phyloP scores from a whole-genome alignment of 2,329 filamentous ascomycete genomes.

The Aspergillus sp. region DNA sequence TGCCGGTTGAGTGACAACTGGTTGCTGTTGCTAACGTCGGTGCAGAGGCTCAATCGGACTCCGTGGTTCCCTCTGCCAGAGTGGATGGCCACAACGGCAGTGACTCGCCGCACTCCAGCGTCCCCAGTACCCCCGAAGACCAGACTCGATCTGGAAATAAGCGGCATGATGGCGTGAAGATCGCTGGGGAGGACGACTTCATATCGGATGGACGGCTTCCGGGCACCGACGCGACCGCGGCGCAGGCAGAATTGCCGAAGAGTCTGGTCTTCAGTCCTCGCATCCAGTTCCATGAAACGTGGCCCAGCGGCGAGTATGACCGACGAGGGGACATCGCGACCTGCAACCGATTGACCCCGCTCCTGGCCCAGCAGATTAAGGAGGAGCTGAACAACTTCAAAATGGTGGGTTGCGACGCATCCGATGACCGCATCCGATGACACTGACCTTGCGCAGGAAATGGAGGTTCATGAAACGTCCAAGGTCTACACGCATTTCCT shows the following conservation, averaged over 20 bases:
- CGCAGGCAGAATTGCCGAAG: constrained; percentile 41
- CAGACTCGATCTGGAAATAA: constrained; percentile 51
- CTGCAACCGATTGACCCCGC: constrained; percentile 92
- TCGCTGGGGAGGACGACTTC: constrained; percentile 85
- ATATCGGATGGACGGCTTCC: constrained; percentile 61
- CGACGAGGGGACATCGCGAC: constrained; percentile 92
- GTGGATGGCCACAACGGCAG: constrained; percentile 53
- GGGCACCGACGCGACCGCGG: constrained; percentile 66
- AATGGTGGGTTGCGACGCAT: constrained; percentile 59
- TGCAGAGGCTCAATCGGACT: constrained; percentile 43
- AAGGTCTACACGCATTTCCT: constrained; percentile 99
- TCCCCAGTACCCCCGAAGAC: constrained; percentile 82
- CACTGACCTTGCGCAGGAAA: constrained; percentile 57
- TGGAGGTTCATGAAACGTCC: constrained; percentile 98
- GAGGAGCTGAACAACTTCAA: constrained; percentile 99
- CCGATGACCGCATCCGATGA: background rate
- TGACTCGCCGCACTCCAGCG: constrained; percentile 75
- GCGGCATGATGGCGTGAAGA: constrained; percentile 59
- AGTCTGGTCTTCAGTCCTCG: constrained; percentile 75
- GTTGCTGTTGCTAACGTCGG: background rate
- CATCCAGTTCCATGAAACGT: constrained; percentile 92
- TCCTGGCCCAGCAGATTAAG: constrained; percentile 97
- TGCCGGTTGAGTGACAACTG: background rate
- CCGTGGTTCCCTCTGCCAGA: constrained; percentile 59
- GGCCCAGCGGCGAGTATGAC: constrained; percentile 92